Conservation (phyloP, 768 basidiomycete species). For the Suillus sp. region DNA sequence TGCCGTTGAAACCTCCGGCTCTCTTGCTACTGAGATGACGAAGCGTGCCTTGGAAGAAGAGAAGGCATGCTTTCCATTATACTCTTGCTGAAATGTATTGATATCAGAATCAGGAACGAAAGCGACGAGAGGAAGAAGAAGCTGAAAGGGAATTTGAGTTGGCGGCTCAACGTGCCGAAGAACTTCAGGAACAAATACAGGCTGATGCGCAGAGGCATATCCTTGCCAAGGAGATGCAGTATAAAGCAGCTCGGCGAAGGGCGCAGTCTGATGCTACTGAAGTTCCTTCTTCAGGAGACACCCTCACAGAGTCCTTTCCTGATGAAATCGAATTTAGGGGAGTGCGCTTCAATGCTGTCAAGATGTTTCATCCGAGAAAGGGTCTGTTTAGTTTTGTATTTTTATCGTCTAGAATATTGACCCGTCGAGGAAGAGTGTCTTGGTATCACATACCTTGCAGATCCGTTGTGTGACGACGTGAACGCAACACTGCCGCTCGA, state of each 20-base stretch:
- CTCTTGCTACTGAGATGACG: conserved; percentile 79
- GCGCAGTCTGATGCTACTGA: conserved; percentile 75
- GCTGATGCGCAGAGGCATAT: conserved; percentile 62
- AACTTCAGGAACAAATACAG: conserved; percentile 66
- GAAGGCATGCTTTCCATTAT: conserved; percentile 42
- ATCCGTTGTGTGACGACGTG: conserved; percentile 71
- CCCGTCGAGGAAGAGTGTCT: conserved; percentile 50
- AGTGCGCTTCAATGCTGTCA: conserved; percentile 62
- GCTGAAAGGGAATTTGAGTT: conserved; percentile 52
- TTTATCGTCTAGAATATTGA: neutral
- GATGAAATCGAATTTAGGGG: conserved; percentile 59
- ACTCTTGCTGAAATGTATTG: neutral
- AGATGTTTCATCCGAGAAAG: conserved; percentile 69
- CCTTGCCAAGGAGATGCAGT: conserved; percentile 47
- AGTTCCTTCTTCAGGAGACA: conserved; percentile 50
- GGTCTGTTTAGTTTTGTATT: conserved; percentile 43
- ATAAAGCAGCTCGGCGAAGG: conserved; percentile 55
- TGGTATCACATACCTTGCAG: conserved; percentile 70
- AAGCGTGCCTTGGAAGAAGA: conserved; percentile 72
- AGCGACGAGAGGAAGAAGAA: conserved; percentile 57
- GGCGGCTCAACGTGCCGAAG: conserved; percentile 54
- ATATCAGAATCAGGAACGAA: conserved; percentile 44
- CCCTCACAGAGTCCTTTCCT: conserved; percentile 62
- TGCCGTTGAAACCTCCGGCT: conserved; percentile 61
- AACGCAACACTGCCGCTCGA: conserved; percentile 64